phyloP scores from a whole-genome alignment of 2,329 filamentous ascomycete genomes.

The Thelonectria olida region DNA sequence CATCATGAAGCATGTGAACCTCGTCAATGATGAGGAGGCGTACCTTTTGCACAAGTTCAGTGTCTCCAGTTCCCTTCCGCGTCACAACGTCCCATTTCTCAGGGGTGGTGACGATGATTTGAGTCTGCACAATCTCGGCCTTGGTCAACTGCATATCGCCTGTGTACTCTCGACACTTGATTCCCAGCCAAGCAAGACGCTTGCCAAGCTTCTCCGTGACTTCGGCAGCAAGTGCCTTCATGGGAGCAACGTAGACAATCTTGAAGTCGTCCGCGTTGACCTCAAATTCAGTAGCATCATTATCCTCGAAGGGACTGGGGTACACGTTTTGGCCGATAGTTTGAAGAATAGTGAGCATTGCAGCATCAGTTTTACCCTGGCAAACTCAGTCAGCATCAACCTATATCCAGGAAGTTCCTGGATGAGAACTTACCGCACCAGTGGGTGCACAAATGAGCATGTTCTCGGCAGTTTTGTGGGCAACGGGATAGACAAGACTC shows the following conservation, averaged over 20 bases:
- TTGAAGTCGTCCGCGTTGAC: slow-evolving; percentile 93
- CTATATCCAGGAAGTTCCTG: not conserved
- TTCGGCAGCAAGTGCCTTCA: slow-evolving; percentile 98
- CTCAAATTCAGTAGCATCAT: slow-evolving; percentile 78
- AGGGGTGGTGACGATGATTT: slow-evolving; percentile 97
- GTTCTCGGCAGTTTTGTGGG: slow-evolving; percentile 95
- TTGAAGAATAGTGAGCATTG: slow-evolving; percentile 95
- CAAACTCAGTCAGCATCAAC: slow-evolving; percentile 21
- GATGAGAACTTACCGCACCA: slow-evolving; percentile 72
- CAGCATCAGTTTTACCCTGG: slow-evolving; percentile 94
- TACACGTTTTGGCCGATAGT: slow-evolving; percentile 85
- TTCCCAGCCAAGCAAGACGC: slow-evolving; percentile 90
- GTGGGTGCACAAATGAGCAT: slow-evolving; percentile 99
- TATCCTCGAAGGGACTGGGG: slow-evolving; percentile 81
- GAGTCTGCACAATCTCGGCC: slow-evolving; percentile 91
- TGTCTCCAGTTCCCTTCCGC: slow-evolving; percentile 95
- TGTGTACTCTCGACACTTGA: slow-evolving; percentile 92
- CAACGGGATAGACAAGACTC: slow-evolving; percentile 93
- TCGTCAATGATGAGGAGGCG: slow-evolving; percentile 96
- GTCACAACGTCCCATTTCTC: slow-evolving; percentile 99
- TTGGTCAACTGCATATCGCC: slow-evolving; percentile 99
- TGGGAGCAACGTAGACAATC: slow-evolving; percentile 97
- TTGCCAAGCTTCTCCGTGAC: slow-evolving; percentile 94
- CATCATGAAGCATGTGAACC: slow-evolving; percentile 99
- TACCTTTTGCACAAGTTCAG: slow-evolving; percentile 97